Evolutionary conservation across 306 rosid genomes (phyloP).

Genomic region (Bauhinia variegata): DNA sequence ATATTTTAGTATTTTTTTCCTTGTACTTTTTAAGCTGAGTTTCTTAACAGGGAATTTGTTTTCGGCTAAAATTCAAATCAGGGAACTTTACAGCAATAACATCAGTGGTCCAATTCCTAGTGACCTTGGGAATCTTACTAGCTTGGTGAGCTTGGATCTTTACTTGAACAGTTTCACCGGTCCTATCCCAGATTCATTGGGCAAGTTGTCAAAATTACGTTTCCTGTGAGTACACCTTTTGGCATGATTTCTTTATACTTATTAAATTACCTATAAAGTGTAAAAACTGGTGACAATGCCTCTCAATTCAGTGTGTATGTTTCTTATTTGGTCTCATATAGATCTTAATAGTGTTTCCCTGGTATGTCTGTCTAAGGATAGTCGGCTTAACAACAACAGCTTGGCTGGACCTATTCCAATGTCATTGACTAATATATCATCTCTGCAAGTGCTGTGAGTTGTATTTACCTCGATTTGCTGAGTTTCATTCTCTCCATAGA

Average conservation of each 20-base stretch:
- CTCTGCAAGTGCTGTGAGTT: slow-evolving; percentile 98
- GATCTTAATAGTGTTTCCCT: slow-evolving; percentile 46
- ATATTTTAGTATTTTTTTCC: neutral
- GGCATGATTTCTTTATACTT: neutral
- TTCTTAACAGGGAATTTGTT: neutral
- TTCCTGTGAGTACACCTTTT: slow-evolving; percentile 78
- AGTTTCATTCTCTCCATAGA: slow-evolving; percentile 10
- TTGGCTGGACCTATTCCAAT: slow-evolving; percentile 86
- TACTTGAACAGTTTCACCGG: slow-evolving; percentile 83
- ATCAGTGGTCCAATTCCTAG: slow-evolving; percentile 89
- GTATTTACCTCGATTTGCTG: slow-evolving; percentile 22
- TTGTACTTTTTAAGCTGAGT: neutral
- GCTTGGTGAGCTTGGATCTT: slow-evolving; percentile 99
- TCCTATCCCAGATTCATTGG: slow-evolving; percentile 91
- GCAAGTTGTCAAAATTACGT: slow-evolving; percentile 88
- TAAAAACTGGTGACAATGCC: slow-evolving; percentile 15
- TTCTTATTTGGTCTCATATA: slow-evolving; percentile 13
- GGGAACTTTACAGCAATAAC: slow-evolving; percentile 98
- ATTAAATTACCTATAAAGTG: neutral
- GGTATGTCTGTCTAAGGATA: slow-evolving; percentile 66
- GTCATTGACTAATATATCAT: slow-evolving; percentile 87
- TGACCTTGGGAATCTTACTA: slow-evolving; percentile 96
- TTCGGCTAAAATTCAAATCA: slow-evolving; percentile 31
- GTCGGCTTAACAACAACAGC: slow-evolving; percentile 99
- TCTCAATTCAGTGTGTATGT: slow-evolving; percentile 3